phyloP scores from a whole-genome alignment of 257 asterid genomes.

The Plantago major region DNA sequence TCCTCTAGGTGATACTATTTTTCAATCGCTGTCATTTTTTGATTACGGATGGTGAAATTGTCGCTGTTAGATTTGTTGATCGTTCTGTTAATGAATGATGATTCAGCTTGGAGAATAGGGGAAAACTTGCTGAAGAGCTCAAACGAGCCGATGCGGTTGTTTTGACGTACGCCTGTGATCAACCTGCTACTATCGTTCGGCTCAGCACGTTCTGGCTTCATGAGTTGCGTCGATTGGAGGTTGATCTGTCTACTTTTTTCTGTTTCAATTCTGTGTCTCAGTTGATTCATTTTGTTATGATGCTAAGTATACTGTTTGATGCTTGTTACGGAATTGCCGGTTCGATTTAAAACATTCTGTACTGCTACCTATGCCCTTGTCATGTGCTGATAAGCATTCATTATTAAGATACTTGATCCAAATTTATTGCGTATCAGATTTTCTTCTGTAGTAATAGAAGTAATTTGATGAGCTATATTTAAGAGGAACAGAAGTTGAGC shows the following conservation, averaged over 20 bases:
- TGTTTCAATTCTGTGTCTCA: background rate
- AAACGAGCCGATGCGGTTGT: conserved; percentile 96
- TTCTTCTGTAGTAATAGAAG: too few relatives aligned
- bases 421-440: too few relatives aligned
- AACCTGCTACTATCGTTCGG: conserved; percentile 78
- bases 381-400: too few relatives aligned
- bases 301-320: too few relatives aligned
- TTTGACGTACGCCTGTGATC: conserved; percentile 97
- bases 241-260: conserved; percentile 20
- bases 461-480: too few relatives aligned
- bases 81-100: conserved; percentile 9
- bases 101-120: conserved; percentile 87
- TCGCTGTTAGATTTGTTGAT: background rate
- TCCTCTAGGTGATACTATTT: conserved; percentile 60
- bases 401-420: too few relatives aligned
- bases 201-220: conserved; percentile 89
- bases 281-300: too few relatives aligned
- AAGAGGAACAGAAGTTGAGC: too few relatives aligned
- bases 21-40: background rate
- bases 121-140: conserved; percentile 87
- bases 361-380: too few relatives aligned
- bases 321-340: background rate
- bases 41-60: background rate
- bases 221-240: conserved; percentile 94
- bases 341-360: background rate